Conservation (phyloP, 2,329 filamentous ascomycete species). For the Aspergillus spinulosporus region DNA sequence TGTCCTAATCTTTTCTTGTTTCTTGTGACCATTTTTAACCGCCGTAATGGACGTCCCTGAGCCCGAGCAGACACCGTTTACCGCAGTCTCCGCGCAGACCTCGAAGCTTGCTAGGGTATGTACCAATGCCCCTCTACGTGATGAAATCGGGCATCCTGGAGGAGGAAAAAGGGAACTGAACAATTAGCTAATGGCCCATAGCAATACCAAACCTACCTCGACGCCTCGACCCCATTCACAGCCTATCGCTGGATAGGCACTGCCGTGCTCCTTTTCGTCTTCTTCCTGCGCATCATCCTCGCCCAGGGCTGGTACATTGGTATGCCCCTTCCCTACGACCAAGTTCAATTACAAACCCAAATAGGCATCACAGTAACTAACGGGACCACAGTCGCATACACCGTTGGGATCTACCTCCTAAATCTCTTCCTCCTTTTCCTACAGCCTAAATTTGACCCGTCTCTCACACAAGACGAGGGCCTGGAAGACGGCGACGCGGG, state of each 20-base stretch:
- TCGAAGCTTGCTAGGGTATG: slow-evolving; percentile 47
- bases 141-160: background rate
- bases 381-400: slow-evolving; percentile 76
- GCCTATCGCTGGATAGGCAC: slow-evolving; percentile 89
- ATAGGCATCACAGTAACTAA: background rate
- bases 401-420: slow-evolving; percentile 95
- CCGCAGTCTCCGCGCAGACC: slow-evolving; percentile 83
- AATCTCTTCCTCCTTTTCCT: slow-evolving; percentile 99
- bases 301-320: slow-evolving; percentile 99
- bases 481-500: slow-evolving; percentile 89
- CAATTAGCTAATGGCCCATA: slow-evolving; percentile 41
- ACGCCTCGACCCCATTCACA: slow-evolving; percentile 87
- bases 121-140: slow-evolving; percentile 2
- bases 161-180: background rate
- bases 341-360: too few relatives aligned
- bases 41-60: slow-evolving; percentile 76
- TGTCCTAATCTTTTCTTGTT: slow-evolving; percentile 12
- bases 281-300: slow-evolving; percentile 85
- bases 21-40: background rate
- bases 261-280: slow-evolving; percentile 69
- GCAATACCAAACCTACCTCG: slow-evolving; percentile 92
- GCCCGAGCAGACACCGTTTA: slow-evolving; percentile 88
- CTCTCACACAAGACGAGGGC: slow-evolving; percentile 89
- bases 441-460: slow-evolving; percentile 97
- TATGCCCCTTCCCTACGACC: slow-evolving; percentile 44